A percentile compares a stretch with the other conserved stretches of the same genome.
Evolutionary conservation across 371 early-diverging fungal genomes (phyloP).

Genomic region (Mortierella sp.): DNA sequence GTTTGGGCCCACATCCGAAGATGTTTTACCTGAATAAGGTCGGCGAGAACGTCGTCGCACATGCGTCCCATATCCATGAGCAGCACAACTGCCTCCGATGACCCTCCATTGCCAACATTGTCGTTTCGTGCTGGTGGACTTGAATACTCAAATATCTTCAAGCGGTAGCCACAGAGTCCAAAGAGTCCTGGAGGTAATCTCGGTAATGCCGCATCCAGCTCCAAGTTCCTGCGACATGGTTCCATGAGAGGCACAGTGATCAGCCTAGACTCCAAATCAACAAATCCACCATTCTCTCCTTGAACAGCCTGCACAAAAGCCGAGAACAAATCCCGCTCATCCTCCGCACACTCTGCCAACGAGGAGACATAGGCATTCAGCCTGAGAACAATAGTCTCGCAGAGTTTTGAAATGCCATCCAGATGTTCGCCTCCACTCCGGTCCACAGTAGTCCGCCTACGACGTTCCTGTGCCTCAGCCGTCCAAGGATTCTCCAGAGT

Average conservation of each 20-base stretch:
- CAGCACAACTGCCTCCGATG: not conserved
- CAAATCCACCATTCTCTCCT: not conserved
- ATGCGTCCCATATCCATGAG: constrained; percentile 28
- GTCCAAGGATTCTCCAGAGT: constrained; percentile 14
- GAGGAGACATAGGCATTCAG: constrained; percentile 8
- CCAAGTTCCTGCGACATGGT: constrained; percentile 20
- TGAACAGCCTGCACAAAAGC: not conserved
- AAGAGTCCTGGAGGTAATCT: constrained; percentile 17
- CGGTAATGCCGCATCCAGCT: not conserved
- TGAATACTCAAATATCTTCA: constrained; percentile 11
- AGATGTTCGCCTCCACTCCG: constrained; percentile 7
- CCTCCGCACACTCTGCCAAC: too few relatives aligned
- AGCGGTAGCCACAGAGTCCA: constrained; percentile 19
- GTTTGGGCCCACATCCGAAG: too few relatives aligned
- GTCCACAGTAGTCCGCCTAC: not conserved
- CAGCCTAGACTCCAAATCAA: constrained; percentile 37
- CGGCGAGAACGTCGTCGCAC: constrained; percentile 30
- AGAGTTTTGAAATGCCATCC: constrained; percentile 28
- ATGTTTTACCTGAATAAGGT: constrained; percentile 23
- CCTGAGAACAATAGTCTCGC: constrained; percentile 19
- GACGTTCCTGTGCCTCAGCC: not conserved
- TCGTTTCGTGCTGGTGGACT: not conserved
- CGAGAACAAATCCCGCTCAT: not conserved
- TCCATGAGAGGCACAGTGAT: constrained; percentile 15
- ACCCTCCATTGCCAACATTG: too few relatives aligned